These are phyloP conservation scores for Solanum peruvianum DNA, from an alignment of 257 asterid genomes.

Conservation along the genomic window DNA sequence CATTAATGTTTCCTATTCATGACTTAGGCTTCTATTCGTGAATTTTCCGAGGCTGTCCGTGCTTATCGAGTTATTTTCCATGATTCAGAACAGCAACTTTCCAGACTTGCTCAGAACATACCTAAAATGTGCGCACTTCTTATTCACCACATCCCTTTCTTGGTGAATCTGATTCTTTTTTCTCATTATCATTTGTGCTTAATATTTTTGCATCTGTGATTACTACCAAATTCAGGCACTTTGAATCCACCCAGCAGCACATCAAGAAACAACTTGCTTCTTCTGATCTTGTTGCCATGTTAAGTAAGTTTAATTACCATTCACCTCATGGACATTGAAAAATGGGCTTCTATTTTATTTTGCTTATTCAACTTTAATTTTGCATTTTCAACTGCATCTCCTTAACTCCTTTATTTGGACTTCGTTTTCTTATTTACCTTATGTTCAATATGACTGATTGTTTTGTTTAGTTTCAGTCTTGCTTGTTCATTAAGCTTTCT, in stretches of 20 bases:
- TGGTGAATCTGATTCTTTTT: background rate
- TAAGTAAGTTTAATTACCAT: conserved; percentile 48
- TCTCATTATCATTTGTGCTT: background rate
- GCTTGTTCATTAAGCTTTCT: background rate
- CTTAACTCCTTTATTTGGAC: background rate
- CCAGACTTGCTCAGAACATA: conserved; percentile 69
- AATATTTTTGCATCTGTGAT: background rate
- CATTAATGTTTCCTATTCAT: background rate
- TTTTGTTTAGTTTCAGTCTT: background rate
- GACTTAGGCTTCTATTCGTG: conserved; percentile 76
- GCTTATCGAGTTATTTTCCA: conserved; percentile 88
- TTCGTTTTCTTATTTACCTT: background rate
- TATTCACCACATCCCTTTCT: background rate
- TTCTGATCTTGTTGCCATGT: conserved; percentile 48
- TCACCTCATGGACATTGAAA: background rate
- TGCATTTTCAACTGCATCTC: background rate
- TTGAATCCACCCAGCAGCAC: conserved; percentile 60
- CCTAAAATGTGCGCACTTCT: conserved; percentile 44
- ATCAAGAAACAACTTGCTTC: conserved; percentile 47
- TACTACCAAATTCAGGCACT: conserved; percentile 43
- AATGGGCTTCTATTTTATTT: background rate
- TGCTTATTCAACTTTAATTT: background rate
- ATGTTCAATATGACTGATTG: background rate
- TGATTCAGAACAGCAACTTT: conserved; percentile 80
- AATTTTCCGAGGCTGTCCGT: conserved; percentile 89